Base-by-base conservation (phyloP, 176 grass and related monocot genomes). In the Dactylis glomerata region DNA sequence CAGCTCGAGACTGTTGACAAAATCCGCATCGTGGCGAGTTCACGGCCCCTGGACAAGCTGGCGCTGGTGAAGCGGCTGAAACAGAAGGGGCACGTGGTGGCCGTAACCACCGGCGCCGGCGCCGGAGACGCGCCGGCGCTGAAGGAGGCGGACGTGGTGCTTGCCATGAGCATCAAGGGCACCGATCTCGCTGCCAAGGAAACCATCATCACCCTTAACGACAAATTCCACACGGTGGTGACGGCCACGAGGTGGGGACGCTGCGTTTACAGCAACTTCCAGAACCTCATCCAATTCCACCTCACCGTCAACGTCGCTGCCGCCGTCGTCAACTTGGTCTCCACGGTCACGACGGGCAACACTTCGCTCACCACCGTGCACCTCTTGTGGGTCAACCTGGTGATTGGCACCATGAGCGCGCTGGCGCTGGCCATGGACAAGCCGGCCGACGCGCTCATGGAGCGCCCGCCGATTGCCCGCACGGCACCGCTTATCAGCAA, bases 241-340 rank as follows among this genome's bases (percentile, higher is more conserved):
- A 61, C 24, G 57, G 57, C 90, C 27, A 88, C 82, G 12, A 78
- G 87, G 19, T 92, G 91, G 94, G 94, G 94, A 27, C 88, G 94
- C 68, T 90, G 91, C 65, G 89, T 92, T 10, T 88, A 92, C 91
- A 86, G 78, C 68, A 92, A 88, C 57, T 84, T 97, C 42, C 91
- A 97, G 75, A 93, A 92, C 52, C 92, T 97, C 77, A 88, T 97
- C 47, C 94, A 97, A 71, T 97, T 94, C 81, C 91, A 97, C 82
- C 86, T 97, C 8, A 97, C 94, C 3, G 91, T 94, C 11, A 97
- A 97, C 81, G 80, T 90, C 0, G 78, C 75, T 0, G 94, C 91
- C 0, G 58, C 92, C 8, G 16, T 88, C 41, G 70, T 93, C 62
- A 90, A 92, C 75, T 92, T 93, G 55, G 73, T 93, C 5, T 89